These are phyloP conservation scores for Syzygium jambos DNA, from an alignment of 345 rosid genomes.

Conservation along the genomic window DNA sequence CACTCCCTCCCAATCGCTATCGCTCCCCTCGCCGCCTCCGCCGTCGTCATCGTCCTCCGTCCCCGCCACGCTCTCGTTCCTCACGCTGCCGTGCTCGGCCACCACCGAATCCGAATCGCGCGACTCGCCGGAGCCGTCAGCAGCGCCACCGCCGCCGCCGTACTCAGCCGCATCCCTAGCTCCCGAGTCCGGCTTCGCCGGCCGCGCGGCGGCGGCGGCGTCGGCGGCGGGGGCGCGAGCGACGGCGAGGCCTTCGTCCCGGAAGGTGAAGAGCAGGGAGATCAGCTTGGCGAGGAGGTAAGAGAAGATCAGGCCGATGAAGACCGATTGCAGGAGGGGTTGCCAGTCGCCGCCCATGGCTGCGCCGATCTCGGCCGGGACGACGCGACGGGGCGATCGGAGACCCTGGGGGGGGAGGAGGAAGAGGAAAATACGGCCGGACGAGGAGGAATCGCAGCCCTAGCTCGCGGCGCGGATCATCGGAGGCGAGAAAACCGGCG, in stretches of 20 bases:
- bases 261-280: slow-evolving; percentile 72
- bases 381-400: background rate
- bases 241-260: slow-evolving; percentile 60
- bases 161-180: background rate
- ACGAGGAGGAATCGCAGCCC: background rate
- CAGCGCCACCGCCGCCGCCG: background rate
- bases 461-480: background rate
- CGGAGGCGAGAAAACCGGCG: background rate
- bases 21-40: slow-evolving; percentile 8
- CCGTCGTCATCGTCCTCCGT: slow-evolving; percentile 16
- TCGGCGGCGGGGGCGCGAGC: slow-evolving; percentile 23
- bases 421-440: background rate
- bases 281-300: slow-evolving; percentile 90
- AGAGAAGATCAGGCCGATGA: slow-evolving; percentile 75
- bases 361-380: background rate
- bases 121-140: background rate
- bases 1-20: slow-evolving; percentile 93
- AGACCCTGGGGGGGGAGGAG: background rate
- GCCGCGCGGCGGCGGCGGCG: background rate
- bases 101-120: slow-evolving; percentile 47
- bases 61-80: slow-evolving; percentile 45
- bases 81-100: slow-evolving; percentile 76
- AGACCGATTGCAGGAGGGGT: slow-evolving; percentile 56
- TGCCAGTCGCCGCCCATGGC: slow-evolving; percentile 72
- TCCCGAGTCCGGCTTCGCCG: slow-evolving; percentile 6